A percentile compares a stretch with the other conserved stretches of the same genome.
These are phyloP conservation scores for Pisolithus microcarpus DNA, from an alignment of 768 basidiomycete genomes.

Conservation along the genomic window DNA sequence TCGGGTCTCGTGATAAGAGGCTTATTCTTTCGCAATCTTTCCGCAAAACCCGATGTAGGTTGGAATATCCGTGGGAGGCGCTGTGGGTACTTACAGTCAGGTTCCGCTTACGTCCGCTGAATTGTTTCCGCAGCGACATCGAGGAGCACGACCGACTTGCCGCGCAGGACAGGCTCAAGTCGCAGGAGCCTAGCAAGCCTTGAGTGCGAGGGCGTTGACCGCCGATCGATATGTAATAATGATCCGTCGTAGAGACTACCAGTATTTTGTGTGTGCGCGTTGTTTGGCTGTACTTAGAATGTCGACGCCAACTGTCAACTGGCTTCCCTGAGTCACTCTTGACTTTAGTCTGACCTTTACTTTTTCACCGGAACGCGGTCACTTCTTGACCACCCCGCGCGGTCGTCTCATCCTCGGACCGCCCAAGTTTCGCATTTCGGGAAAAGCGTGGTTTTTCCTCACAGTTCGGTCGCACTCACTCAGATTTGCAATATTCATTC, in stretches of 20 bases:
- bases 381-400: conserved; percentile 2
- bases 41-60: conserved; percentile 35
- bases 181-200: not conserved
- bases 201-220: not conserved
- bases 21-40: conserved; percentile 13
- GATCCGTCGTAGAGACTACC: not conserved
- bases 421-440: not conserved
- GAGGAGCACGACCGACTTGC: conserved; percentile 69
- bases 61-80: conserved; percentile 83
- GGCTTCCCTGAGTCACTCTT: not conserved
- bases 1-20: conserved; percentile 1
- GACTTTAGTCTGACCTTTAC: too few relatives aligned
- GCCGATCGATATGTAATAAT: not conserved
- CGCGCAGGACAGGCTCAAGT: conserved; percentile 32
- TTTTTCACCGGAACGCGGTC: too few relatives aligned
- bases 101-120: not conserved
- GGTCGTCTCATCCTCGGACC: not conserved
- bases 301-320: not conserved
- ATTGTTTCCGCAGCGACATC: conserved; percentile 46
- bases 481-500: not conserved
- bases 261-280: not conserved
- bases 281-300: not conserved
- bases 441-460: not conserved
- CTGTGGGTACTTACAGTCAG: conserved; percentile 37
- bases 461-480: not conserved